Evolutionary conservation across 306 rosid genomes (phyloP).

Genomic region (Datisca glomerata): DNA sequence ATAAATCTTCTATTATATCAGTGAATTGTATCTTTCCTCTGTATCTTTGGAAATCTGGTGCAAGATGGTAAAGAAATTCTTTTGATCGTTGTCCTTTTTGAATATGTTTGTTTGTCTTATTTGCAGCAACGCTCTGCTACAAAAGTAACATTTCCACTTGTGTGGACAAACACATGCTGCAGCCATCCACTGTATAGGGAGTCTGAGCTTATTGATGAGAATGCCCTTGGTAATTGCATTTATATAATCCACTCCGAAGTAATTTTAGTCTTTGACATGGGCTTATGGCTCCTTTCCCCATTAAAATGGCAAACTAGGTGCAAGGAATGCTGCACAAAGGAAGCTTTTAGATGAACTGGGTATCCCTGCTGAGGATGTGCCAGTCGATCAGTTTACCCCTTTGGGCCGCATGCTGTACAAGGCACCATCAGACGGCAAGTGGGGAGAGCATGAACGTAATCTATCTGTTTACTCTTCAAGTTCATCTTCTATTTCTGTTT

Average conservation of each 20-base stretch:
- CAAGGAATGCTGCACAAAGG: constrained; percentile 94
- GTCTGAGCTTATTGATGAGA: constrained; percentile 59
- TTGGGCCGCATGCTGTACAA: constrained; percentile 86
- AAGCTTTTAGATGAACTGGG: constrained; percentile 96
- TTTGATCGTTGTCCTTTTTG: no score
- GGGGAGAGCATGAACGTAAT: constrained; percentile 99
- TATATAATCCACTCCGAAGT: background rate
- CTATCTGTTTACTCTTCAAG: background rate
- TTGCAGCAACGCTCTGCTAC: constrained; percentile 97
- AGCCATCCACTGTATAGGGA: constrained; percentile 70
- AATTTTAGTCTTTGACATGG: background rate
- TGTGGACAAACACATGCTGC: constrained; percentile 89
- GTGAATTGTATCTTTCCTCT: no score
- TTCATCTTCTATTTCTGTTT: no score
- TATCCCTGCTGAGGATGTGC: constrained; percentile 73
- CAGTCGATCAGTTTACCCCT: constrained; percentile 82
- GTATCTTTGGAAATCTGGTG: no score
- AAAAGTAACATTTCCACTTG: constrained; percentile 96
- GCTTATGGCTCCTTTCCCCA: background rate
- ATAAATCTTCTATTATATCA: no score
- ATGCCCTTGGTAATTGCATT: constrained; percentile 36
- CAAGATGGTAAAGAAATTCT: no score
- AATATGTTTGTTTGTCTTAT: no score
- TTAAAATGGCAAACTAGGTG: constrained; percentile 53
- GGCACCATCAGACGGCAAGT: constrained; percentile 98